Base-by-base conservation (phyloP, 2,329 filamentous ascomycete genomes). In the Fusarium lateritium region DNA sequence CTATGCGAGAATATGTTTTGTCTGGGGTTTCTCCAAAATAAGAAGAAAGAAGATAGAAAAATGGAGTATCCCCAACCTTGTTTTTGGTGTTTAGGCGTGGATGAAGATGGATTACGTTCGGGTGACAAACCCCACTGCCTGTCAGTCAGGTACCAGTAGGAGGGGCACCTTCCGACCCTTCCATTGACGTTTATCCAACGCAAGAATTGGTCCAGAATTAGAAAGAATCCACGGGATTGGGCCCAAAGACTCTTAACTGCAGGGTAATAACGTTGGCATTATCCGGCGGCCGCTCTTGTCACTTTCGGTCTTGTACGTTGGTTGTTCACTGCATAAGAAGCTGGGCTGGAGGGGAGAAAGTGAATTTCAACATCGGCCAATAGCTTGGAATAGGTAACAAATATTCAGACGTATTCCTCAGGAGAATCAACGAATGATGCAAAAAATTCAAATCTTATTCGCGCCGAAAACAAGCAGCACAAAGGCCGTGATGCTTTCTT, bases 91-190 rank as follows among this genome's bases (percentile, higher is more conserved):
- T 69, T 57, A 42, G 40, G 46, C 43, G n/a, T 33, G 40, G 46
- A 44, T 24, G n/a, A 31, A 42, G 42, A 68, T 56, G 42, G 65
- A 68, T 68, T 68, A 68, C 65, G 65, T 69, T 56, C 50, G 31
- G 45, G 47, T 67, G 64, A 58, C 57, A 67, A 56, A 65, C 65
- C 66, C 66, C 62, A 44, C 66, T 60, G 40, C 44, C 47, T 44
- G 51, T 59, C 58, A 56, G 59, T 45, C 44, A 60, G 22, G 31
- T 24, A 52, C 44, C 11, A 33, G 33, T n/a, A 47, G 55, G 52
- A 67, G 51, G 51, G 62, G 62, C 42, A 54, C 34, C 24, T 62
- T 34, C 31, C 26, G 26, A 7, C 19, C 19, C 31, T 26, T 36
- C 36, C 21, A 34, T 44, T 50, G 52, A 62, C 43, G 43, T 50